A percentile compares a stretch with the other conserved stretches of the same genome.
Conservation (phyloP, 305 asterid species). For the Rubia peregrina region DNA sequence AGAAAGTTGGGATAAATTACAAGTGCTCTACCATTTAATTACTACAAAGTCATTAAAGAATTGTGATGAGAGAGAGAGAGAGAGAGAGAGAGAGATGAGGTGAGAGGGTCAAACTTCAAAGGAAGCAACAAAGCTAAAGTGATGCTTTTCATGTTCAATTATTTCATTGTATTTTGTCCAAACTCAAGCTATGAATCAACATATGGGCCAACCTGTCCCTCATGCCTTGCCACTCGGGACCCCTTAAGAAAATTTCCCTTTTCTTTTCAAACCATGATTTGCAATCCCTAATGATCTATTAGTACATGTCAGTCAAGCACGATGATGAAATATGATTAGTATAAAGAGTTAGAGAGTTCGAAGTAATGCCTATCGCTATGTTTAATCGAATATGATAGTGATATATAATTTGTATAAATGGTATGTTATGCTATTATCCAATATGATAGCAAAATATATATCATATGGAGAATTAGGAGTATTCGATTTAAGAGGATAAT, state of each 20-base stretch:
- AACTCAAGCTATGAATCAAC: constrained; percentile 36
- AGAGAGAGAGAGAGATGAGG: constrained; percentile 13
- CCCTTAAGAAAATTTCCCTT: neutral
- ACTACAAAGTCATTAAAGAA: constrained; percentile 9
- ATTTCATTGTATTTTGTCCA: constrained; percentile 53
- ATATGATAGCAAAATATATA: no score
- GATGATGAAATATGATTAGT: no score
- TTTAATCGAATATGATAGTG: no score
- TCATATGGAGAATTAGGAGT: no score
- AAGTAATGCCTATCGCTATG: no score
- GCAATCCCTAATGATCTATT: neutral
- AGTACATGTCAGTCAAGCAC: no score
- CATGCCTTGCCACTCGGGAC: constrained; percentile 29
- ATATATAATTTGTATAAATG: no score
- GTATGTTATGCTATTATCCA: no score
- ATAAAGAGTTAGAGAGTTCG: no score
- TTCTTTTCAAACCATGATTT: constrained; percentile 2
- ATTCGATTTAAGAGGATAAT: no score
- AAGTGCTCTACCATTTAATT: neutral
- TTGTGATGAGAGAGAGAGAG: constrained; percentile 22
- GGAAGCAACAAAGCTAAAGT: constrained; percentile 30
- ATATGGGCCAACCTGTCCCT: constrained; percentile 57
- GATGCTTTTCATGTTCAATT: constrained; percentile 52
- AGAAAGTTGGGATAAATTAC: constrained; percentile 5
- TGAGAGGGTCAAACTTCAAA: constrained; percentile 28